phyloP scores from a whole-genome alignment of 2,329 filamentous ascomycete genomes.

The Cryphonectria radicalis region DNA sequence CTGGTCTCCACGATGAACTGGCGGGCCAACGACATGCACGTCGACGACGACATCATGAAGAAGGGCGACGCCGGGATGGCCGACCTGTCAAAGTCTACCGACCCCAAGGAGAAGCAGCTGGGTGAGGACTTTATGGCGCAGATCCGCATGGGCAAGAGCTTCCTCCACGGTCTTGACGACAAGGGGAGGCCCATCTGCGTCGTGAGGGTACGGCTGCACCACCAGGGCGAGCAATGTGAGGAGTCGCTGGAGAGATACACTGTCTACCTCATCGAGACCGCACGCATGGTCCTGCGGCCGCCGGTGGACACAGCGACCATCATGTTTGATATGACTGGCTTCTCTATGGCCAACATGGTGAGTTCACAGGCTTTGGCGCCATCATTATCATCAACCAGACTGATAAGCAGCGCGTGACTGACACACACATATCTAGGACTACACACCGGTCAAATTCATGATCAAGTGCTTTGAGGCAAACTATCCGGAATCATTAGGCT shows the following conservation, averaged over 20 bases:
- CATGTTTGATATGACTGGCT: slow-evolving; percentile 94
- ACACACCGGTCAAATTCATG: slow-evolving; percentile 97
- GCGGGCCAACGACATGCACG: slow-evolving; percentile 80
- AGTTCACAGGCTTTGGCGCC: slow-evolving; percentile 31
- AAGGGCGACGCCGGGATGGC: slow-evolving; percentile 74
- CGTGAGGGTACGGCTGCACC: slow-evolving; percentile 82
- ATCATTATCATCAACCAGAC: no score
- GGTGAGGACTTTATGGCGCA: slow-evolving; percentile 81
- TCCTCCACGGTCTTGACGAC: slow-evolving; percentile 85
- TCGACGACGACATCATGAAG: slow-evolving; percentile 85
- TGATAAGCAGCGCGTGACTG: background rate
- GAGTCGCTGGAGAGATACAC: slow-evolving; percentile 86
- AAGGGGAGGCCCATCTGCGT: slow-evolving; percentile 84
- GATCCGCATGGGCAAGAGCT: slow-evolving; percentile 89
- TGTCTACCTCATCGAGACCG: slow-evolving; percentile 92
- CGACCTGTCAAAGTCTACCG: slow-evolving; percentile 59
- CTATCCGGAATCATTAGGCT: slow-evolving; percentile 90
- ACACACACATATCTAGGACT: slow-evolving; percentile 63
- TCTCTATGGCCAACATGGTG: slow-evolving; percentile 93
- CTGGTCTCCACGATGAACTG: slow-evolving; percentile 92
- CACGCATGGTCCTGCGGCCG: slow-evolving; percentile 77
- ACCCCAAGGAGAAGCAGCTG: slow-evolving; percentile 66
- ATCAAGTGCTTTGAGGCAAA: slow-evolving; percentile 99
- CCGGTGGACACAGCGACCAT: slow-evolving; percentile 94
- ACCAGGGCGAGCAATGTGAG: slow-evolving; percentile 79